phyloP scores from a whole-genome alignment of 208 protist species.

The Borovskyia barvae region DNA sequence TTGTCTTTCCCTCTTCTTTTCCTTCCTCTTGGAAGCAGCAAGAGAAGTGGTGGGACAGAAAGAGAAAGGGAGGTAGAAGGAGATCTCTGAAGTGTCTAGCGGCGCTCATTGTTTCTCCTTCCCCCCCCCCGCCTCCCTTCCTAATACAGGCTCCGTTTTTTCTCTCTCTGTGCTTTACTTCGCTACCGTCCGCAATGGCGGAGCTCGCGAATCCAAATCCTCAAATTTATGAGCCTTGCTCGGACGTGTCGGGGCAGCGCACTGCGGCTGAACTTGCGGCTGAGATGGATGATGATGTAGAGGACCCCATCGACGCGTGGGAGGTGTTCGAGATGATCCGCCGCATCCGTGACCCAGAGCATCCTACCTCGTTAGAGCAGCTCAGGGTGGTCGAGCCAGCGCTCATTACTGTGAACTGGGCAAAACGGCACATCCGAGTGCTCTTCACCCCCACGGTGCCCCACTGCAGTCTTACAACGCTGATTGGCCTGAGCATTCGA shows the following conservation, averaged over 20 bases:
- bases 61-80: neutral
- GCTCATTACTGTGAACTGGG: constrained; percentile 88
- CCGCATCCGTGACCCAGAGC: constrained; percentile 97
- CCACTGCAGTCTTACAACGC: constrained; percentile 97
- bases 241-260: constrained; percentile 15
- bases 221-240: constrained; percentile 32
- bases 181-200: constrained; percentile 22
- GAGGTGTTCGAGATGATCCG: constrained; percentile 97
- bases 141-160: neutral
- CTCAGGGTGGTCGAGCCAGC: constrained; percentile 93
- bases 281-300: constrained; percentile 57
- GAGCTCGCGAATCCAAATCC: constrained; percentile 76
- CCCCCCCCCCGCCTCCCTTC: neutral
- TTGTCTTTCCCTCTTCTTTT: constrained; percentile 14
- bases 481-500: constrained; percentile 97
- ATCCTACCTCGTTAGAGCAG: constrained; percentile 98
- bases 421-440: constrained; percentile 75
- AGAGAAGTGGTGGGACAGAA: too few relatives aligned
- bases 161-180: neutral
- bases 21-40: neutral
- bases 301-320: constrained; percentile 90
- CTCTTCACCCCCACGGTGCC: constrained; percentile 98
- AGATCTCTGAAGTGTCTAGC: neutral
- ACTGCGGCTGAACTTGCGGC: constrained; percentile 34
- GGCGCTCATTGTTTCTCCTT: neutral